phyloP scores from a whole-genome alignment of 805 yeast species.

The Starmerella kuoi region DNA sequence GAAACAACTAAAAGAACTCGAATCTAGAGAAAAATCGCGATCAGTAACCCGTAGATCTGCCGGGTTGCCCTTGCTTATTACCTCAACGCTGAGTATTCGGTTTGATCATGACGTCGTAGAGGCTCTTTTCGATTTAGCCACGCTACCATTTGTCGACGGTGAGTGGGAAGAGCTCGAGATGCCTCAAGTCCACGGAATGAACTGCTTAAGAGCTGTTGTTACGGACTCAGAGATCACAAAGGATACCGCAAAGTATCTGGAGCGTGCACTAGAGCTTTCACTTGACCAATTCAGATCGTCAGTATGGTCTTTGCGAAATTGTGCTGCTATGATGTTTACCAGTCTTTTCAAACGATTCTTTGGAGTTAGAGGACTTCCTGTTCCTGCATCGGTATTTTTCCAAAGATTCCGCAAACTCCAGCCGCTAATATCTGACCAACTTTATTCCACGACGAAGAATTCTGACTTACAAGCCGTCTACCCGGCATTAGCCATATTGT shows the following conservation, averaged over 20 bases:
- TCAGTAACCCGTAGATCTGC: conserved; percentile 82
- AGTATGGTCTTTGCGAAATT: conserved; percentile 79
- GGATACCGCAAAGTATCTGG: conserved; percentile 40
- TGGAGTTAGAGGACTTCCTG: conserved; percentile 35
- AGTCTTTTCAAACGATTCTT: conserved; percentile 71
- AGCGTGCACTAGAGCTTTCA: conserved; percentile 47
- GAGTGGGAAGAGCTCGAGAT: conserved; percentile 48
- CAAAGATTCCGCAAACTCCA: conserved; percentile 46
- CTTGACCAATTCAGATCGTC: conserved; percentile 50
- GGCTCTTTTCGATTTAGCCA: conserved; percentile 43
- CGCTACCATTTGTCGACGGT: conserved; percentile 36
- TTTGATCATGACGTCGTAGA: conserved; percentile 39
- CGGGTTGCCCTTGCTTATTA: conserved; percentile 70
- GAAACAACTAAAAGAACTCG: conserved; percentile 2
- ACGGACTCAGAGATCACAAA: conserved; percentile 56
- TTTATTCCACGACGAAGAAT: conserved; percentile 15
- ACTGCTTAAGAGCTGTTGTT: conserved; percentile 65
- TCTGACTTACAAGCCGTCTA: conserved; percentile 43
- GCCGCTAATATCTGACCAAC: conserved; percentile 33
- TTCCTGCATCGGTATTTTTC: conserved; percentile 60
- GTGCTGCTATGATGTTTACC: conserved; percentile 87
- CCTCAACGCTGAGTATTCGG: conserved; percentile 25
- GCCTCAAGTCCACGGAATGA: conserved; percentile 90
- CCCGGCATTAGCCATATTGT: conserved; percentile 61
- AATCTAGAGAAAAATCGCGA: conserved; percentile 30